Base-by-base conservation (phyloP, 2,329 filamentous ascomycete species). In the Penicillium aurantiogriseum region DNA sequence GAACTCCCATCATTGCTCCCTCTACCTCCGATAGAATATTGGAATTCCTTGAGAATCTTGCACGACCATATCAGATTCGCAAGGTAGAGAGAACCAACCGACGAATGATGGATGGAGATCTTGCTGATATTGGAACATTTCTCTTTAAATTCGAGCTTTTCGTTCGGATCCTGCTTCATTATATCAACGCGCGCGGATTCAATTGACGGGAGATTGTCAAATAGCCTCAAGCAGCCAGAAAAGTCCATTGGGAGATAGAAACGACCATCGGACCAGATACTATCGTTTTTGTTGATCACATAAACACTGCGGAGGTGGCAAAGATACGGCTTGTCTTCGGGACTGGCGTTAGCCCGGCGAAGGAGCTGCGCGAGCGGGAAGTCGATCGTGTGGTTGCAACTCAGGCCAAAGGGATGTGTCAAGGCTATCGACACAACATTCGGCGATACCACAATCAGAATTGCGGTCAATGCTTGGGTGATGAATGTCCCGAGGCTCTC, bases 391-490 rank as follows among this genome's bases (percentile, higher is more conserved):
- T 6, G 17, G 10, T 27, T 27, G 3, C 2, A 19, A 4, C 7
- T 17, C 15, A 1, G 15, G 21, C 17, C 10, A 42, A 42, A 50
- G 6, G 54, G 55, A 17, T 42, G 31, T 49, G 56, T 57, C 46
- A 61, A 53, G 3, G 43, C 39, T 36, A 68, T 51, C 2, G 62
- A 56, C 29, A 57, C 51, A 15, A 67, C 19, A 27, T 59, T 57
- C 1, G 66, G 65, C 7, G 62, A 67, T n/a, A 64, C 58, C 7
- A 61, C 61, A 19, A 67, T 54, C 27, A 68, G 47, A 13, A 68
- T 56, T 0, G 61, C 55, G 0, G 64, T 43, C 17, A 68, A 47
- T 11, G 65, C 64, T 46, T 67, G 64, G 11, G 56, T 29, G n/a
- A 67, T 43, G 29, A 55, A 60, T 19, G 44, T 47, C 8, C 36